These are phyloP conservation scores for Trypanosoma theileri DNA, from an alignment of 208 protist species.

Conservation along the genomic window DNA sequence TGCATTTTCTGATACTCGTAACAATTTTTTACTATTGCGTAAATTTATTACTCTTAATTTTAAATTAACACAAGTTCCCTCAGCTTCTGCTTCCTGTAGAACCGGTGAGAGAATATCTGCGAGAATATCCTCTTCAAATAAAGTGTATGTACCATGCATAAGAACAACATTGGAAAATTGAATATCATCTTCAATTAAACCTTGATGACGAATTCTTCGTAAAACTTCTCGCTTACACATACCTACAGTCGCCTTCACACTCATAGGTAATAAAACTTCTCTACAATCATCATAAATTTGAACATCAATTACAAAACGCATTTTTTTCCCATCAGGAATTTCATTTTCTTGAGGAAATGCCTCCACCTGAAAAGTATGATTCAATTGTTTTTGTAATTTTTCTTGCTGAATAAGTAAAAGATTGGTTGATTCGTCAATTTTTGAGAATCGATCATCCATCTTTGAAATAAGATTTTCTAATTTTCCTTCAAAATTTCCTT, in stretches of 20 bases:
- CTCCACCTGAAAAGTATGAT: neutral
- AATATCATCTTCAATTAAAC: conserved; percentile 12
- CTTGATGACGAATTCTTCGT: conserved; percentile 21
- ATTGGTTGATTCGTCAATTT: neutral
- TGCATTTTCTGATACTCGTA: neutral
- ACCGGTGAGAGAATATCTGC: conserved; percentile 10
- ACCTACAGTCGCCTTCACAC: conserved; percentile 16
- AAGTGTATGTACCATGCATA: neutral
- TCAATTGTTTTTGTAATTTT: neutral
- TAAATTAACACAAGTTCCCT: neutral
- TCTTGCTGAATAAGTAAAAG: neutral
- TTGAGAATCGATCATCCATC: neutral
- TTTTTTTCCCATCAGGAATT: conserved; percentile 16
- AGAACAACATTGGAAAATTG: conserved; percentile 15
- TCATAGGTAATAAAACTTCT: conserved; percentile 24
- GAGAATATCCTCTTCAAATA: conserved; percentile 25
- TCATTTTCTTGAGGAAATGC: neutral
- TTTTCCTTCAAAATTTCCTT: neutral
- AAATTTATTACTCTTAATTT: neutral
- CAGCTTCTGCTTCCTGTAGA: neutral
- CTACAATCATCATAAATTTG: neutral
- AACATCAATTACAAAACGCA: conserved; percentile 15
- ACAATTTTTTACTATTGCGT: no score
- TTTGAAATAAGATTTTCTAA: conserved; percentile 1
- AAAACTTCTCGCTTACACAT: conserved; percentile 27